Evolutionary conservation across 148 eudicot species (phyloP).

Genomic region (Heliamphora exappendiculata): DNA sequence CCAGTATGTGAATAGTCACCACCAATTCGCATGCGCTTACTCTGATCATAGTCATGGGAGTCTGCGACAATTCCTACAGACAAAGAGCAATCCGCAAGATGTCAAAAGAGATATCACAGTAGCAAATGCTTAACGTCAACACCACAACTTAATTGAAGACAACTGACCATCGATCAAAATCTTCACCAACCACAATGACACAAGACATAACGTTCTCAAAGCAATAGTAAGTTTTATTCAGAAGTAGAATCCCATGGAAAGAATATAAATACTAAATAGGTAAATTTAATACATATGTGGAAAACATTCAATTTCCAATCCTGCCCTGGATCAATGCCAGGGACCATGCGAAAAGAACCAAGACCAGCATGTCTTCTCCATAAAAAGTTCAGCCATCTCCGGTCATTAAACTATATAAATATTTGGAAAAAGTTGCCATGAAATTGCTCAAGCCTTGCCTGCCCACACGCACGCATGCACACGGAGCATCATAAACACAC

Average conservation of each 20-base stretch:
- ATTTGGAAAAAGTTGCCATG: too few species aligned
- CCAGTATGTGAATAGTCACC: constrained; percentile 87
- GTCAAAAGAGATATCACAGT: background rate
- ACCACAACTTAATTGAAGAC: background rate
- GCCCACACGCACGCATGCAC: too few species aligned
- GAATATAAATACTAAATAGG: background rate
- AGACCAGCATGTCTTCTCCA: background rate
- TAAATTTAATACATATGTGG: background rate
- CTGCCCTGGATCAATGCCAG: background rate
- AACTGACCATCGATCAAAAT: background rate
- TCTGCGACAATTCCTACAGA: constrained; percentile 71
- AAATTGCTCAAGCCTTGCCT: too few species aligned
- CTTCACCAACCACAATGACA: background rate
- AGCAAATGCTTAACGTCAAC: background rate
- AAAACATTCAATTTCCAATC: background rate
- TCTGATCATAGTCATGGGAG: constrained; percentile 73
- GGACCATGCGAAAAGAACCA: background rate
- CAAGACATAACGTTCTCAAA: background rate
- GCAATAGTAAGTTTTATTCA: background rate
- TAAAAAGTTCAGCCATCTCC: background rate
- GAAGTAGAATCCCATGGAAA: background rate
- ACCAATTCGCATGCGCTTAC: constrained; percentile 85
- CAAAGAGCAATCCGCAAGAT: constrained; percentile 9
- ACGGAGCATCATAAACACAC: too few species aligned
- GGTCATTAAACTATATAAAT: background rate